Conservation (phyloP, 208 protist genomes). For the Ichthyophonus hoferi region DNA sequence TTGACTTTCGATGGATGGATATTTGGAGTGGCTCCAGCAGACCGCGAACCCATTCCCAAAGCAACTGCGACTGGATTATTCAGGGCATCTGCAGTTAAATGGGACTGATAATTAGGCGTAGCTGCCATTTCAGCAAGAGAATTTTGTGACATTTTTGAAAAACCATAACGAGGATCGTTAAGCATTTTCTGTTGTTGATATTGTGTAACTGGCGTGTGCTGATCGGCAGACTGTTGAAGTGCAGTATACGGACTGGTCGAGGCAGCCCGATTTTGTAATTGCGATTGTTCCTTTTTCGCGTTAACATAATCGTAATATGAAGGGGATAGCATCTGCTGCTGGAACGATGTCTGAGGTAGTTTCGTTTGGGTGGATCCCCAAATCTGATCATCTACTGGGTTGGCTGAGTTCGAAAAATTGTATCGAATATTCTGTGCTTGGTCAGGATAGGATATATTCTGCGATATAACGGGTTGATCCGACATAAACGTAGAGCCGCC, state of each 20-base stretch:
- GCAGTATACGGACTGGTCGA: neutral
- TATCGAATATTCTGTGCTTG: no score
- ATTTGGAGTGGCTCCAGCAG: neutral
- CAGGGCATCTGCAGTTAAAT: neutral
- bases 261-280: neutral
- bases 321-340: neutral
- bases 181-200: neutral
- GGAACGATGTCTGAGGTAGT: no score
- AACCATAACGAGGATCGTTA: neutral
- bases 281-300: neutral
- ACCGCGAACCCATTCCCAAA: neutral
- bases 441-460: no score
- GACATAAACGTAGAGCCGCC: no score
- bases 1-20: neutral
- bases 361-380: no score
- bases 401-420: no score
- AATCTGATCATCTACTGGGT: no score
- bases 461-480: no score
- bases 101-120: neutral
- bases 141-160: neutral
- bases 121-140: neutral
- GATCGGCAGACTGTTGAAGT: neutral
- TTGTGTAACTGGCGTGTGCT: neutral
- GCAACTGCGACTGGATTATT: neutral
- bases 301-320: neutral